Evolutionary conservation across 2,329 filamentous ascomycete species (phyloP).

Genomic region (Rasamsonia emersonii): DNA sequence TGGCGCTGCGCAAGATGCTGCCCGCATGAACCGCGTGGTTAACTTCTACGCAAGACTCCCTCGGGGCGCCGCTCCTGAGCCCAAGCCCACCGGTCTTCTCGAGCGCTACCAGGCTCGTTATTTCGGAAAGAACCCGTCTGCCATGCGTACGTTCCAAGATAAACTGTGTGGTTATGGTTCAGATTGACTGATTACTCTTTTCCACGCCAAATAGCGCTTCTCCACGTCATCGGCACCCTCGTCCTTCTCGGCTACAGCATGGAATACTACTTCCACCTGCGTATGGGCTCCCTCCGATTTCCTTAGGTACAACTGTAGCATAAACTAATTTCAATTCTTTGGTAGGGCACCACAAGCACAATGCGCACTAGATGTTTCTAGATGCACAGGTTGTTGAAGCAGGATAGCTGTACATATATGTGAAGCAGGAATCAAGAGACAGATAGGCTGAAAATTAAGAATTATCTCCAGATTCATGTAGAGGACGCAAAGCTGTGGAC

Average conservation of each 20-base stretch:
- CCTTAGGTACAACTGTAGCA: too few relatives aligned
- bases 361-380: constrained; percentile 67
- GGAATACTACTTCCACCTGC: constrained; percentile 99
- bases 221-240: constrained; percentile 74
- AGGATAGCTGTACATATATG: constrained; percentile 34
- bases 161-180: not conserved
- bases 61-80: constrained; percentile 77
- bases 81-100: constrained; percentile 72
- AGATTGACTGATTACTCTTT: constrained; percentile 7
- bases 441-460: constrained; percentile 23
- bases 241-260: constrained; percentile 83
- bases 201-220: constrained; percentile 55
- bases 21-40: constrained; percentile 96
- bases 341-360: constrained; percentile 99
- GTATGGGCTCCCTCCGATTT: constrained; percentile 51
- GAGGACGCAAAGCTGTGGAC: too few relatives aligned
- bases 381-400: constrained; percentile 13
- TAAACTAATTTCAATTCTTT: constrained; percentile 1
- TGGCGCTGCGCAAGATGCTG: constrained; percentile 87
- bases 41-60: constrained; percentile 99
- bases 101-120: constrained; percentile 78
- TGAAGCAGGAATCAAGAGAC: constrained; percentile 23
- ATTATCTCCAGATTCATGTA: too few relatives aligned
- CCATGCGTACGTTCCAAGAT: constrained; percentile 62
- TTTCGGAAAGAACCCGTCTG: constrained; percentile 90